A percentile compares a stretch with the other conserved stretches of the same genome.
phyloP scores from a whole-genome alignment of 2,329 filamentous ascomycete genomes.

The Epichloe coenophiala region DNA sequence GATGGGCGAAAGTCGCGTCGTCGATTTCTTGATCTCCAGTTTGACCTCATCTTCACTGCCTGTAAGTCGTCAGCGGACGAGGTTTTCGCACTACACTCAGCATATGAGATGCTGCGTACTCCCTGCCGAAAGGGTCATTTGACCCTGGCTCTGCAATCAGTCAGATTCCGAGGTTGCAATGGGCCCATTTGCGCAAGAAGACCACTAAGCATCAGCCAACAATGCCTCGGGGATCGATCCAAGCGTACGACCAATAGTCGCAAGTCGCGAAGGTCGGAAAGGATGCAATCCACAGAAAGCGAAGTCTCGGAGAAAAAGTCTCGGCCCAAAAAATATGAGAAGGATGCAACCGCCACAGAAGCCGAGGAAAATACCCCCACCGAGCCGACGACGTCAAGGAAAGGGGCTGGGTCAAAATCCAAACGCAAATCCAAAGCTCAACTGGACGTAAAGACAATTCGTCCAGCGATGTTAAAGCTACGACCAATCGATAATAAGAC shows the following conservation, averaged over 20 bases:
- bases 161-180: not conserved
- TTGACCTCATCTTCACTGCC: not conserved
- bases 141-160: constrained; percentile 1
- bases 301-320: not conserved
- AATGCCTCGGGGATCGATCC: not conserved
- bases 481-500: constrained; percentile 19
- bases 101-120: constrained; percentile 17
- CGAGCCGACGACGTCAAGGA: not conserved
- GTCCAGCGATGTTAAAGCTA: constrained; percentile 13
- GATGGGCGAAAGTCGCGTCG: not conserved
- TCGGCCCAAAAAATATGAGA: not conserved
- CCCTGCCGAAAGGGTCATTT: constrained; percentile 9
- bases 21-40: not conserved
- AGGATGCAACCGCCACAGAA: not conserved
- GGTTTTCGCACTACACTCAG: not conserved
- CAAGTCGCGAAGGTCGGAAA: not conserved
- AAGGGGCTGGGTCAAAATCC: constrained; percentile 1
- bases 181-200: not conserved
- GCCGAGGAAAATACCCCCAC: not conserved
- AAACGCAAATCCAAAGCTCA: constrained; percentile 3
- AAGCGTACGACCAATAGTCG: not conserved
- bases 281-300: constrained; percentile 8
- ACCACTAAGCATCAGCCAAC: constrained; percentile 1
- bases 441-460: constrained; percentile 17
- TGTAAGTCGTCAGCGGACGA: not conserved